Evolutionary conservation across 768 basidiomycete species (phyloP), one percentile per base, ranked within the genome.

Genomic region (Boletus vermiculosoides): DNA sequence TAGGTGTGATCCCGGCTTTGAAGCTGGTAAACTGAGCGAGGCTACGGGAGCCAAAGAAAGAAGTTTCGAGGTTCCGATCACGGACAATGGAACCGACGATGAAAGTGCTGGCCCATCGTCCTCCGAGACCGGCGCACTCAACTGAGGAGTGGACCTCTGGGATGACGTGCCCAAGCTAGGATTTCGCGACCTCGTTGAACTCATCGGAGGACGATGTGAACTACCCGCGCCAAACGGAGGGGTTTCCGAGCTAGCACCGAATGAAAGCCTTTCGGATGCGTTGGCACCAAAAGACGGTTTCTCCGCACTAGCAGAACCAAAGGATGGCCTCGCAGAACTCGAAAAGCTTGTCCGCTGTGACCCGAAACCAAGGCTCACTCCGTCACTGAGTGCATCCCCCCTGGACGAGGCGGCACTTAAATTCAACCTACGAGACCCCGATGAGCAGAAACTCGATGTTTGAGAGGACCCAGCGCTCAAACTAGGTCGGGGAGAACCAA

Each of bases 381-480:
- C 65, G 16, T 71, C 70, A 50, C 23, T 50, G 11, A 62, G 41
- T 30, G 33, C 45, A 33, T 70, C 69, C 4, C 55, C 67, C 41
- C 56, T 63, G 25, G 68, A 66, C 7, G 66, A 58, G 18, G 52
- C 16, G 8, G 61, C 40, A 28, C 57, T 57, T n/a, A 70, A 42
- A 54, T 63, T 71, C 22, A 57, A 55, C 30, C 57, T 57, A 40
- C 64, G 72, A 16, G 66, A 67, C 7, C 66, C 64, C 22, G 57
- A 54, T 3, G 71, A 62, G 40, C 59, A 60, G 33, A 71, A 67
- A 36, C 51, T 69, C 10, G 67, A 63, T 5, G 66, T 36, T n/a
- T 71, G 69, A 37, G 71, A 71, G 25, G 69, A 73, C 16, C 56
- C 57, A 0, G 65, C 63, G 36, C 71, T 71, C 25, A 71, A 16